phyloP scores from a whole-genome alignment of 495 filamentous ascomycete species.

The Rhizodiscina lignyota region DNA sequence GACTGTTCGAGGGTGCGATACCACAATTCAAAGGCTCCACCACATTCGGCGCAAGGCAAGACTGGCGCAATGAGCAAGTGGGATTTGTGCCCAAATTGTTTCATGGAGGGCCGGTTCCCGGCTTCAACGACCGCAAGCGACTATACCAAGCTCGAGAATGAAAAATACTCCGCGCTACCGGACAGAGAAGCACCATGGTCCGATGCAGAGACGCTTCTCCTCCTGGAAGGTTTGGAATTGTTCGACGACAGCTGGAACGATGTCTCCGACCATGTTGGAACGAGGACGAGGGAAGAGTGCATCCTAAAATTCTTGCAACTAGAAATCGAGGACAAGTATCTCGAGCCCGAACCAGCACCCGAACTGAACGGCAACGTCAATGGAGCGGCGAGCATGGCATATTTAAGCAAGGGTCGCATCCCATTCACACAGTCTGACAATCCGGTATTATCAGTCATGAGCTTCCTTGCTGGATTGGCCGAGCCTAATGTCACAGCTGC shows the following conservation, averaged over 20 bases:
- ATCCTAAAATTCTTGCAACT: constrained; percentile 82
- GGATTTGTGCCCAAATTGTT: constrained; percentile 82
- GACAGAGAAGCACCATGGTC: constrained; percentile 80
- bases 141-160: constrained; percentile 78
- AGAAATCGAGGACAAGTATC: constrained; percentile 26
- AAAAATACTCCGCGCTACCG: constrained; percentile 50
- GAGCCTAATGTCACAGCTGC: constrained; percentile 80
- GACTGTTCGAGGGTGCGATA: constrained; percentile 89
- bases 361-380: constrained; percentile 20
- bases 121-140: constrained; percentile 50
- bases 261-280: constrained; percentile 80
- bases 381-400: constrained; percentile 29
- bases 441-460: constrained; percentile 85
- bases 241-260: constrained; percentile 92
- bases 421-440: constrained; percentile 86
- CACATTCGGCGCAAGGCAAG: constrained; percentile 36
- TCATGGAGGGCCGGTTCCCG: constrained; percentile 63
- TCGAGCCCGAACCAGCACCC: constrained; percentile 34
- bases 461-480: constrained; percentile 75
- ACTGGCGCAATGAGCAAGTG: constrained; percentile 47
- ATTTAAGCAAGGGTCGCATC: constrained; percentile 51
- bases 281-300: constrained; percentile 87
- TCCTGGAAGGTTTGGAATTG: constrained; percentile 79
- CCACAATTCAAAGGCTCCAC: constrained; percentile 52
- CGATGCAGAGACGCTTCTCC: constrained; percentile 66